Percentiles rank a stretch among this genome's conserved stretches.
These are phyloP conservation scores for Suillus hirtellus DNA, from an alignment of 768 basidiomycete genomes.

Conservation along the genomic window DNA sequence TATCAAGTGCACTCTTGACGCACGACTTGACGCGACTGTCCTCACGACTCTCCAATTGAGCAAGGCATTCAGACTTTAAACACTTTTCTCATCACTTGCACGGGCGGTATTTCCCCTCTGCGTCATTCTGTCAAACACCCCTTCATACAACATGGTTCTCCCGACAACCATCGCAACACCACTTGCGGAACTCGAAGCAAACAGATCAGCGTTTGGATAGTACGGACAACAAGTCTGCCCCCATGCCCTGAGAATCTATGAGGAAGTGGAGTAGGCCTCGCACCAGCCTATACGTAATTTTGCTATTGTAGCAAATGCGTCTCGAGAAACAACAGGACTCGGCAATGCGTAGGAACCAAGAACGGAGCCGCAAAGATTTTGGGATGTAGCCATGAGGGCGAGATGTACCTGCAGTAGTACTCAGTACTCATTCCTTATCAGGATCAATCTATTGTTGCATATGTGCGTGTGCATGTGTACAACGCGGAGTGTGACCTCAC, in stretches of 20 bases:
- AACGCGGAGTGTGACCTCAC: constrained; percentile 5
- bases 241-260: constrained; percentile 53
- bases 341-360: constrained; percentile 31
- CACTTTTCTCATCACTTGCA: neutral
- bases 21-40: constrained; percentile 33
- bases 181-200: constrained; percentile 55
- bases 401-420: constrained; percentile 32
- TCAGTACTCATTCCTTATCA: constrained; percentile 32
- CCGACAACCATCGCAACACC: constrained; percentile 43
- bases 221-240: constrained; percentile 44
- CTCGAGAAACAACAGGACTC: constrained; percentile 30
- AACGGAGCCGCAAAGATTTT: neutral
- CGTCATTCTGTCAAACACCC: constrained; percentile 23
- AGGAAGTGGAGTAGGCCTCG: constrained; percentile 25
- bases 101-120: neutral
- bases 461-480: neutral
- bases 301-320: constrained; percentile 24
- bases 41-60: constrained; percentile 21
- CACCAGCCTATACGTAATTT: constrained; percentile 38
- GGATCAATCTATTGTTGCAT: neutral
- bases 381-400: neutral
- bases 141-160: constrained; percentile 25
- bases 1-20: constrained; percentile 39
- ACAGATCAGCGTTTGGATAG: constrained; percentile 47
- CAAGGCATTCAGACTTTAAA: neutral